Percentiles rank a stretch among this genome's conserved stretches.
Evolutionary conservation across 495 filamentous ascomycete genomes (phyloP).

Genomic region (Penicillium turbatum): DNA sequence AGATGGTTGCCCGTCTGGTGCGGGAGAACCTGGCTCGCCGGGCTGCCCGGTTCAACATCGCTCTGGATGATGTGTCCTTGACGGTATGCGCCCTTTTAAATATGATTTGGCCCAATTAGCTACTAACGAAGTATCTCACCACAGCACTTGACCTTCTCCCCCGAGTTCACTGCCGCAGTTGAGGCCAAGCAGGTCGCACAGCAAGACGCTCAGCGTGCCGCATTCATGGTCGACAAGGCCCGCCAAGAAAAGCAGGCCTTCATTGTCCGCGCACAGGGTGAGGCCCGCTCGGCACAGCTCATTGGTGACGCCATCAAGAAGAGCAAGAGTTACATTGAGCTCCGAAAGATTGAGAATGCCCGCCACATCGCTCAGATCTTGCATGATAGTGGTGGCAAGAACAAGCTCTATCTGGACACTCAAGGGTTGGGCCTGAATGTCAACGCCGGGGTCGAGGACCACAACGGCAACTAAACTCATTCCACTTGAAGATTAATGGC

Average conservation of each 20-base stretch:
- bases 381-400: slow-evolving; percentile 80
- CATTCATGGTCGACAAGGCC: slow-evolving; percentile 97
- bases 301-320: slow-evolving; percentile 99
- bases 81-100: slow-evolving; percentile 59
- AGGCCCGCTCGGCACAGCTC: slow-evolving; percentile 94
- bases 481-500: slow-evolving; percentile 23
- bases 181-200: slow-evolving; percentile 99
- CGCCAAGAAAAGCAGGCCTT: slow-evolving; percentile 99
- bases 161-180: slow-evolving; percentile 97
- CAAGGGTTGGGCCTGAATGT: slow-evolving; percentile 91
- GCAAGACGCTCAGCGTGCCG: slow-evolving; percentile 95
- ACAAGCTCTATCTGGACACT: slow-evolving; percentile 89
- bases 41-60: slow-evolving; percentile 93
- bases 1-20: slow-evolving; percentile 88
- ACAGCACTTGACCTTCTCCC: slow-evolving; percentile 97
- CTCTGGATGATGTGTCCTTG: slow-evolving; percentile 93
- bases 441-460: slow-evolving; percentile 43
- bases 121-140: slow-evolving; percentile 19
- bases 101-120: background rate
- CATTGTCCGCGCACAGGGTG: slow-evolving; percentile 97
- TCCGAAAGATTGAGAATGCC: slow-evolving; percentile 96
- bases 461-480: slow-evolving; percentile 32
- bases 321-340: slow-evolving; percentile 90
- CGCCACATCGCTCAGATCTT: slow-evolving; percentile 77
- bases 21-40: slow-evolving; percentile 87